Percentiles rank a stretch among this genome's conserved stretches.
These are phyloP conservation scores for Asterophora lycoperdoides DNA, from an alignment of 768 basidiomycete genomes.

Conservation along the genomic window DNA sequence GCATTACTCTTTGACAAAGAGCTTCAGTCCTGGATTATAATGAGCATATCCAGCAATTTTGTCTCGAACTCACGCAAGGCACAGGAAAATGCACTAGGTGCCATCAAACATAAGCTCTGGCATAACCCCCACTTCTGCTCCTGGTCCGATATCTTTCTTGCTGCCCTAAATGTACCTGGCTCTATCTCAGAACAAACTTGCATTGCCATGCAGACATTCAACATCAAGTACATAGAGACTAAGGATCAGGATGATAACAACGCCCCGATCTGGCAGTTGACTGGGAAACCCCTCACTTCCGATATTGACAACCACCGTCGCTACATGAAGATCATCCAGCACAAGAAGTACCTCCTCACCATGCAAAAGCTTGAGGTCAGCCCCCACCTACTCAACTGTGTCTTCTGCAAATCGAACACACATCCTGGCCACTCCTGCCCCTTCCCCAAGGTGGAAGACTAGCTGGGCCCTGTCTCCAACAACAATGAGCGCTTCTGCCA, in stretches of 20 bases:
- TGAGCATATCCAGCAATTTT: too few species aligned
- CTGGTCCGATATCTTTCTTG: not conserved
- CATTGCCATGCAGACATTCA: not conserved
- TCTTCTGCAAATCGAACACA: conserved; percentile 3
- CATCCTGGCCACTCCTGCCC: conserved; percentile 4
- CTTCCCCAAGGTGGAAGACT: conserved; percentile 4
- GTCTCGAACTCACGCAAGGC: not conserved
- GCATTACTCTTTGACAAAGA: too few species aligned
- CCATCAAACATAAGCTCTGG: conserved; percentile 3
- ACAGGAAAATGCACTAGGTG: not conserved
- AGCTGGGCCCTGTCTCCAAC: not conserved
- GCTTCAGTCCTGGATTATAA: too few species aligned
- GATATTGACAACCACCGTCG: too few species aligned
- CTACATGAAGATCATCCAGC: not conserved
- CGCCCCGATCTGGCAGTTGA: too few species aligned
- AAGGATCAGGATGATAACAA: too few species aligned
- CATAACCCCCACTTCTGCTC: not conserved
- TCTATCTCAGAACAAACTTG: not conserved
- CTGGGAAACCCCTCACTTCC: too few species aligned
- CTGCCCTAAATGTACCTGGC: not conserved
- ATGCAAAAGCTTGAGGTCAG: too few species aligned
- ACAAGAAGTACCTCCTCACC: not conserved
- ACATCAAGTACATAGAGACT: too few species aligned
- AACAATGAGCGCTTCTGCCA: not conserved
- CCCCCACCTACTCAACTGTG: not conserved